Evolutionary conservation across 495 filamentous ascomycete species (phyloP).

Genomic region (Penicillium lividum): DNA sequence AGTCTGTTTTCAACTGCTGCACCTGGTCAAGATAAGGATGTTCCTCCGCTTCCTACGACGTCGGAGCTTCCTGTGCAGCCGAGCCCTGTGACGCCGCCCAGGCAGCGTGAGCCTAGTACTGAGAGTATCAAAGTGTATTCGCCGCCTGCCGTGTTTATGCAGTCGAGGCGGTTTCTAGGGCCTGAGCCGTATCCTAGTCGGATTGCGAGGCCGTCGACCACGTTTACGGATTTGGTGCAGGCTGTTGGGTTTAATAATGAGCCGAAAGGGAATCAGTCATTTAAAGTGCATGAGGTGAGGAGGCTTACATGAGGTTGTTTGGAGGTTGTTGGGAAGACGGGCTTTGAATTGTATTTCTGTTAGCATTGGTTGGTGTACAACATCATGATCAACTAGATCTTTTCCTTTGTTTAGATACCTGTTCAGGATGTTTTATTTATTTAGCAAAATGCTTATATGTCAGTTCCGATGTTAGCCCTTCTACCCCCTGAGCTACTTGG

Average conservation of each 20-base stretch:
- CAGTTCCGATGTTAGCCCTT: not conserved
- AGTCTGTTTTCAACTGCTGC: slow-evolving; percentile 34
- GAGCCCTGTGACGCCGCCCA: slow-evolving; percentile 34
- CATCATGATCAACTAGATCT: not conserved
- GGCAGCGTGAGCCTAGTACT: slow-evolving; percentile 55
- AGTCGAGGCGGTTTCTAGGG: slow-evolving; percentile 30
- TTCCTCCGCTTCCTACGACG: slow-evolving; percentile 20
- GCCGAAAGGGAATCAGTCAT: slow-evolving; percentile 28
- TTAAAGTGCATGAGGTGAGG: slow-evolving; percentile 17
- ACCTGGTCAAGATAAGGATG: slow-evolving; percentile 19
- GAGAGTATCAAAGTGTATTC: slow-evolving; percentile 74
- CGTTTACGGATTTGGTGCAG: slow-evolving; percentile 67
- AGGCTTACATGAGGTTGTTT: not conserved
- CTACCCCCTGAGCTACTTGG: no score
- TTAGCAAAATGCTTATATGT: not conserved
- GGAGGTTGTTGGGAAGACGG: not conserved
- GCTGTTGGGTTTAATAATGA: slow-evolving; percentile 49
- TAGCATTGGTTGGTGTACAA: slow-evolving; percentile 6
- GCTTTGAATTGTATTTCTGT: not conserved
- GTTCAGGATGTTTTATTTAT: not conserved
- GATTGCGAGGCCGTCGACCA: slow-evolving; percentile 51
- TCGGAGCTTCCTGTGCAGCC: slow-evolving; percentile 7
- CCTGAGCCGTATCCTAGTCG: slow-evolving; percentile 33
- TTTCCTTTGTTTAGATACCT: slow-evolving; percentile 7
- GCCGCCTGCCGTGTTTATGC: slow-evolving; percentile 50